Evolutionary conservation across 2,329 filamentous ascomycete genomes (phyloP), one percentile per base, ranked within the genome.

Genomic region (Conoideocrella luteorostrata): DNA sequence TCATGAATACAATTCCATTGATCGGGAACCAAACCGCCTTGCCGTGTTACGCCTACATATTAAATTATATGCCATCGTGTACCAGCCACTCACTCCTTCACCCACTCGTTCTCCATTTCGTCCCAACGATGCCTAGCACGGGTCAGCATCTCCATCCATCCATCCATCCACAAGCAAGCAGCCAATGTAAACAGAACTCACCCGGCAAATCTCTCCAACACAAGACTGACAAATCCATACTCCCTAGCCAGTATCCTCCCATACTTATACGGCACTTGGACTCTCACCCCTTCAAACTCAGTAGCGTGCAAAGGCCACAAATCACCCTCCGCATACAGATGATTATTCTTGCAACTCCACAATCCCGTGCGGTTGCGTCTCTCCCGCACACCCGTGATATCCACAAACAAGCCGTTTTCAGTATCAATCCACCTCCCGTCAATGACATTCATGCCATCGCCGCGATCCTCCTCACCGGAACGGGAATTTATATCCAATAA

Each of bases 351-450:
- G 67, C 86, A 91, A 56, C 78, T 80, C 78, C 84, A 86, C 23
- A 85, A 61, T 6, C 84, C 84, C 0, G 86, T 84, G 17, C 67
- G 55, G 67, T n/a, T n/a, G 24, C 87, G 72, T 17, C 82, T 77
- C 66, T 88, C 83, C 40, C 78, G 77, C 28, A 93, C 66, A 11
- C 78, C 86, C 1, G 88, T 93, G 56, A 94, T 88, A 61, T 93
- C 87, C 61, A 93, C 81, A 62, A 86, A 94, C 56, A 91, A 73
- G 38, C 87, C 87, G 54, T 82, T 93, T 44, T 68, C 64, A 46
- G 74, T 74, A 62, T 93, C 86, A 57, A 93, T 86, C 85, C 86
- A 94, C 36, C 88, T 75, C 20, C 82, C 87, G 63, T 93, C 88
- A 55, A 93, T 93, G n/a, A n/a, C n/a, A n/a, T n/a, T n/a, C n/a